These are phyloP conservation scores for Anthracocystis panici-leucophaei DNA, from an alignment of 1,284 basidiomycete species.

Conservation along the genomic window DNA sequence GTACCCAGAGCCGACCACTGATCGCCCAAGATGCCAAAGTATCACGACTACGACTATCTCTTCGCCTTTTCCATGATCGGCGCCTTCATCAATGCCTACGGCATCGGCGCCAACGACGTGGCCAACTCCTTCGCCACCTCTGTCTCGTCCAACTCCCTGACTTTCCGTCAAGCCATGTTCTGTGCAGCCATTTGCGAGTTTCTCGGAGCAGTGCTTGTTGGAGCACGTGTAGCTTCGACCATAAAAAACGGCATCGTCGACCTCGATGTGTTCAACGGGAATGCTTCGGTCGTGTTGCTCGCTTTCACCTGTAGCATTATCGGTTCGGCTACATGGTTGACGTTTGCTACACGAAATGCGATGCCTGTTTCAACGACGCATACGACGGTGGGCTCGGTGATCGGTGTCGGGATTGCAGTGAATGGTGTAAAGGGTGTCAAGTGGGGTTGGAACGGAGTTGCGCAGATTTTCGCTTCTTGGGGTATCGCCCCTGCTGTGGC, in stretches of 20 bases:
- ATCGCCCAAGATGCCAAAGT: slow-evolving; percentile 31
- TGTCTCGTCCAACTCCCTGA: slow-evolving; percentile 48
- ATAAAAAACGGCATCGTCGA: slow-evolving; percentile 56
- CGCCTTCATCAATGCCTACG: slow-evolving; percentile 45
- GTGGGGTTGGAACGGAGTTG: slow-evolving; percentile 52
- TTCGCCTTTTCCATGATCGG: slow-evolving; percentile 49
- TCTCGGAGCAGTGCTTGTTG: slow-evolving; percentile 50
- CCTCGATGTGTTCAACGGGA: slow-evolving; percentile 35
- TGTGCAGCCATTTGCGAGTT: slow-evolving; percentile 50
- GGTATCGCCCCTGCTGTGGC: slow-evolving; percentile 49
- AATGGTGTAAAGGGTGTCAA: slow-evolving; percentile 33
- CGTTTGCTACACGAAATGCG: slow-evolving; percentile 40
- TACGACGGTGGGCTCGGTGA: slow-evolving; percentile 46
- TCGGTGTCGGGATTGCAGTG: slow-evolving; percentile 51
- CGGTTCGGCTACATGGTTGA: slow-evolving; percentile 48
- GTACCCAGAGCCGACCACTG: not conserved
- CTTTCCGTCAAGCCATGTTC: slow-evolving; percentile 47
- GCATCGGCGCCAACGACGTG: slow-evolving; percentile 57
- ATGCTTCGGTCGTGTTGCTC: slow-evolving; percentile 42
- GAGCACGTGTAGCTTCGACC: slow-evolving; percentile 48
- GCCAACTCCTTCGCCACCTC: slow-evolving; percentile 58
- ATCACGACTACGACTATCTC: slow-evolving; percentile 51
- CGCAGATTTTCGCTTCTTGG: slow-evolving; percentile 52
- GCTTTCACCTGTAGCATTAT: slow-evolving; percentile 54
- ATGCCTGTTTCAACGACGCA: slow-evolving; percentile 58